phyloP scores from a whole-genome alignment of 2,329 filamentous ascomycete species.

The Cordyceps pruinosa region DNA sequence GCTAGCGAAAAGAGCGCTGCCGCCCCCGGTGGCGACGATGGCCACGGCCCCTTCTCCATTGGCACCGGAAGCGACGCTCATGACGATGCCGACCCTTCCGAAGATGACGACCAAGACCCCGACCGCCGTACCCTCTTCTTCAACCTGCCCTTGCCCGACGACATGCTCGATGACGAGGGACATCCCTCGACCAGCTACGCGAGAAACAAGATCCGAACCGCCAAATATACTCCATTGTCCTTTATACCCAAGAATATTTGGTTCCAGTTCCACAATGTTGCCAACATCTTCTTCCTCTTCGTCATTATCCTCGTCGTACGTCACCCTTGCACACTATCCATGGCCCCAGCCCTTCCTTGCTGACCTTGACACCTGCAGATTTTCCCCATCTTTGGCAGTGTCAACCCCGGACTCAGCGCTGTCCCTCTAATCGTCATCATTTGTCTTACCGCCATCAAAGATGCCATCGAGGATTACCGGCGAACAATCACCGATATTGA shows the following conservation, averaged over 20 bases:
- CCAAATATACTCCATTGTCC: slow-evolving; percentile 92
- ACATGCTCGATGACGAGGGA: slow-evolving; percentile 74
- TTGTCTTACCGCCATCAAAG: slow-evolving; percentile 81
- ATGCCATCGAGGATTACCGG: slow-evolving; percentile 91
- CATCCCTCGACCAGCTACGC: slow-evolving; percentile 63
- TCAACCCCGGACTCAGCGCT: slow-evolving; percentile 81
- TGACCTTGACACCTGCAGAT: slow-evolving; percentile 49
- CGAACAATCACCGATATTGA: slow-evolving; percentile 86
- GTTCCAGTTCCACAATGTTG: slow-evolving; percentile 97
- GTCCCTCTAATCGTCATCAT: slow-evolving; percentile 93
- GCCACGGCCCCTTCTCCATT: slow-evolving; percentile 25
- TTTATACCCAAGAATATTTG: slow-evolving; percentile 96
- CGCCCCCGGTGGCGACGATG: slow-evolving; percentile 33
- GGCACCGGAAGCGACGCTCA: slow-evolving; percentile 22
- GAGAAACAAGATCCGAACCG: slow-evolving; percentile 94
- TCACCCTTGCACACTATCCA: slow-evolving; percentile 5
- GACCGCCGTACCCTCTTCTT: slow-evolving; percentile 66
- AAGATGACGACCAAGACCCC: slow-evolving; percentile 32
- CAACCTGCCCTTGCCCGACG: slow-evolving; percentile 71
- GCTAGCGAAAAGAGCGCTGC: slow-evolving; percentile 63
- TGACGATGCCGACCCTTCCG: slow-evolving; percentile 23
- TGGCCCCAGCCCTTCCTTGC: slow-evolving; percentile 14
- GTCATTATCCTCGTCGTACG: slow-evolving; percentile 89
- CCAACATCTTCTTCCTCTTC: slow-evolving; percentile 97
- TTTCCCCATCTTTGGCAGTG: slow-evolving; percentile 90